Evolutionary conservation across 495 filamentous ascomycete species (phyloP).

Genomic region (Penicillium goetzii): DNA sequence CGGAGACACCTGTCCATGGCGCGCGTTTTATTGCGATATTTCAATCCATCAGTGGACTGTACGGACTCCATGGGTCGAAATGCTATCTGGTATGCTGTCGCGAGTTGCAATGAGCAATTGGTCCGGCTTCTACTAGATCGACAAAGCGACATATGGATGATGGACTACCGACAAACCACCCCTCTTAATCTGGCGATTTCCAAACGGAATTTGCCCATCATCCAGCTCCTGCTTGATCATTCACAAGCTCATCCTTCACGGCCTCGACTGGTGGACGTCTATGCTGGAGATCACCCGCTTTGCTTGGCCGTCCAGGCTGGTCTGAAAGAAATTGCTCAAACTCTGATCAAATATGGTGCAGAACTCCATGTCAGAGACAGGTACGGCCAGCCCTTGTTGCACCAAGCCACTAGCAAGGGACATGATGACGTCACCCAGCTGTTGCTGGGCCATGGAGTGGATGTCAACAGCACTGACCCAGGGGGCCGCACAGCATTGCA

Average conservation of each 20-base stretch:
- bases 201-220: background rate
- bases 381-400: background rate
- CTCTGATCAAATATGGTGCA: background rate
- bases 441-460: background rate
- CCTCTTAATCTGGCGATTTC: background rate
- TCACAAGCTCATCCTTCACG: background rate
- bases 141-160: background rate
- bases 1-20: background rate
- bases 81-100: constrained; percentile 1
- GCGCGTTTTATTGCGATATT: background rate
- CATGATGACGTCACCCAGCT: background rate
- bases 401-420: background rate
- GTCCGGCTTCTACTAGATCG: background rate
- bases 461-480: background rate
- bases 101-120: background rate
- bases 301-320: background rate
- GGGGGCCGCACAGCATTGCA: background rate
- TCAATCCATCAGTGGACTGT: background rate
- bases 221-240: background rate
- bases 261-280: background rate
- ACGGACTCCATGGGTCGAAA: background rate
- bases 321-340: background rate
- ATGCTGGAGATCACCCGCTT: background rate
- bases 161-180: background rate
- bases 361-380: background rate